These are phyloP conservation scores for Purpureocillium takamizusanense DNA, from an alignment of 2,329 filamentous ascomycete species.

Conservation along the genomic window DNA sequence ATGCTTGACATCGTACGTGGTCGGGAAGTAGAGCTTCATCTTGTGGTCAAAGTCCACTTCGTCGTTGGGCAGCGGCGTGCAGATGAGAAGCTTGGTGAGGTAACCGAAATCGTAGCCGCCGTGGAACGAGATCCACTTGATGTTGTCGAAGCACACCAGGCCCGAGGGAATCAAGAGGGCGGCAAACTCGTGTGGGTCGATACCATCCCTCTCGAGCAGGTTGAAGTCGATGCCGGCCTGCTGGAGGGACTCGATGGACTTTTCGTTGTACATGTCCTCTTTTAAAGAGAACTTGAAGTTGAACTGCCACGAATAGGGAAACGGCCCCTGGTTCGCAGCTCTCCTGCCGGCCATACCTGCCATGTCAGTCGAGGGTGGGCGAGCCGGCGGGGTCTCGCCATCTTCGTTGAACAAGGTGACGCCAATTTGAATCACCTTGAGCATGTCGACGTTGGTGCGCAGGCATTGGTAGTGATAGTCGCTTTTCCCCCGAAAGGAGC, in stretches of 20 bases:
- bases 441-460: constrained; percentile 90
- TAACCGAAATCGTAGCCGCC: constrained; percentile 98
- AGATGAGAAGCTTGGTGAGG: constrained; percentile 85
- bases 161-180: constrained; percentile 86
- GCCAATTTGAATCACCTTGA: constrained; percentile 96
- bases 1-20: constrained; percentile 93
- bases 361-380: constrained; percentile 41
- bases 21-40: constrained; percentile 88
- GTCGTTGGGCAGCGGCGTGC: constrained; percentile 74
- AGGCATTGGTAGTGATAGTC: constrained; percentile 99
- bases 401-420: constrained; percentile 88
- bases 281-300: constrained; percentile 96
- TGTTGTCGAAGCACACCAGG: constrained; percentile 75
- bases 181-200: constrained; percentile 83
- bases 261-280: constrained; percentile 95
- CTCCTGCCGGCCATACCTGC: constrained; percentile 27
- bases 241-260: constrained; percentile 84
- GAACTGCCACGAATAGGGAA: constrained; percentile 95
- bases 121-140: constrained; percentile 96
- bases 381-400: constrained; percentile 73
- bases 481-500: constrained; percentile 85
- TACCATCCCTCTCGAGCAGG: constrained; percentile 76
- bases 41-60: constrained; percentile 83
- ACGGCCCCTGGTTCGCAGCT: constrained; percentile 35
- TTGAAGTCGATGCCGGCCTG: constrained; percentile 90